Evolutionary conservation across 148 eudicot genomes (phyloP), one percentile per base, ranked within the genome.

Genomic region (Heliamphora exappendiculata): DNA sequence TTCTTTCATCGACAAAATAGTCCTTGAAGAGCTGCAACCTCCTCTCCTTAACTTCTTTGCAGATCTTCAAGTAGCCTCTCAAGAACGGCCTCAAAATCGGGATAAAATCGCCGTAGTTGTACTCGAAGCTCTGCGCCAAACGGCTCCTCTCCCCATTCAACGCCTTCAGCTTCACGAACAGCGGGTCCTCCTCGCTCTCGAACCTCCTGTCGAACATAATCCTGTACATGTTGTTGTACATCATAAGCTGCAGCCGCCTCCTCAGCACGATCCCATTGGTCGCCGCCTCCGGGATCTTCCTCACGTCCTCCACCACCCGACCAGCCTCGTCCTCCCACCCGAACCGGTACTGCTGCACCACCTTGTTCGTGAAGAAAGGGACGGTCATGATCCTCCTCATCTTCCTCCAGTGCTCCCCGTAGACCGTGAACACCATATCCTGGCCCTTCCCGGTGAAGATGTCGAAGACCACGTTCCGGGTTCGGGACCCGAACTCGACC

Each of bases 391-490:
- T 90, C 67, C 97, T 41, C 60, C 97, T 76, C 97, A 92, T 92
- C 76, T 90, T 92, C 75, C 97, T 68, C 94, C 97, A 92, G 82
- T 92, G 97, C 76, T 90, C 93, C 5, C 97, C 93, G 80, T 92
- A 90, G 0, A 90, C 97, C 0, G 94, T 86, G 78, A 92, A 92
- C 49, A 92, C 94, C 92, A 92, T 86, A 76, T 92, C 97, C 73
- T 90, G 97, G 0, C 97, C 97, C 26, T 90, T 87, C 0, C 93
- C 97, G 2, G 97, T 92, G 75, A 92, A 92, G 3, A 92, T 90
- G 31, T 92, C 97, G 57, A 92, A 90, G 0, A 92, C 97, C 0
- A 92, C 92, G 75, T 92, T 92, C 0, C 94, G 67, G 0, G 94
- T 87, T 22, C 97, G 70, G 4, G 94, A 90, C 10, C 94, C 97